Conservation (phyloP, 306 rosid species). For the Casuarina cunninghamiana region DNA sequence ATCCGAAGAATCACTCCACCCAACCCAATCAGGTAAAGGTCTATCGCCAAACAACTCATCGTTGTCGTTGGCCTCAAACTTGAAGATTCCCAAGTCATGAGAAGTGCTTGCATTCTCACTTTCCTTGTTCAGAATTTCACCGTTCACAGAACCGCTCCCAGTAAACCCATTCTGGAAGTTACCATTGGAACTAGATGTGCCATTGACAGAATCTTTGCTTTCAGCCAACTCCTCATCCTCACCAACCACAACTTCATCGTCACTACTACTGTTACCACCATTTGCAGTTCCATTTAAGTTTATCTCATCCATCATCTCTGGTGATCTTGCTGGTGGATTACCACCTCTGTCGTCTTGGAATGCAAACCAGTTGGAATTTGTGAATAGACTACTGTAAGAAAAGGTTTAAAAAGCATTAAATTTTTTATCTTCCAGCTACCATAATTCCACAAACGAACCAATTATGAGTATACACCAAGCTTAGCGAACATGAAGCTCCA, state of each 20-base stretch:
- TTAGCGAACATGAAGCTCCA: neutral
- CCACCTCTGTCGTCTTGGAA: slow-evolving; percentile 88
- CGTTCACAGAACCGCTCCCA: slow-evolving; percentile 47
- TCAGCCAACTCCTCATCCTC: slow-evolving; percentile 74
- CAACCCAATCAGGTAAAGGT: slow-evolving; percentile 92
- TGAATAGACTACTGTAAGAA: slow-evolving; percentile 77
- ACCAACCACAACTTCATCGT: slow-evolving; percentile 90
- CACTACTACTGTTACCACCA: slow-evolving; percentile 82
- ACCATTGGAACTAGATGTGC: slow-evolving; percentile 58
- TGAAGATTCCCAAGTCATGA: slow-evolving; percentile 74
- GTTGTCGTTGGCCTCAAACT: slow-evolving; percentile 70
- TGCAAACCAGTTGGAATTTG: slow-evolving; percentile 98
- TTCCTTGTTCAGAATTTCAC: slow-evolving; percentile 45
- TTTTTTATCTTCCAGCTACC: slow-evolving; percentile 6
- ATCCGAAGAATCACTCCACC: slow-evolving; percentile 80
- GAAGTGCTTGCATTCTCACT: slow-evolving; percentile 50
- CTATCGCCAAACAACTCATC: slow-evolving; percentile 72
- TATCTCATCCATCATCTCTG: slow-evolving; percentile 89
- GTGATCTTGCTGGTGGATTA: slow-evolving; percentile 53
- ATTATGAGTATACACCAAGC: neutral
- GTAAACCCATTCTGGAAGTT: slow-evolving; percentile 47
- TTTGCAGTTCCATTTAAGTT: slow-evolving; percentile 72
- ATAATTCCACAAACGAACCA: slow-evolving; percentile 13
- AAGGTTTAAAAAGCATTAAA: slow-evolving; percentile 1
- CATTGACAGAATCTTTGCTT: slow-evolving; percentile 51